These are phyloP conservation scores for Phaeosphaeria sp. DNA, from an alignment of 2,329 filamentous ascomycete species.

Conservation along the genomic window DNA sequence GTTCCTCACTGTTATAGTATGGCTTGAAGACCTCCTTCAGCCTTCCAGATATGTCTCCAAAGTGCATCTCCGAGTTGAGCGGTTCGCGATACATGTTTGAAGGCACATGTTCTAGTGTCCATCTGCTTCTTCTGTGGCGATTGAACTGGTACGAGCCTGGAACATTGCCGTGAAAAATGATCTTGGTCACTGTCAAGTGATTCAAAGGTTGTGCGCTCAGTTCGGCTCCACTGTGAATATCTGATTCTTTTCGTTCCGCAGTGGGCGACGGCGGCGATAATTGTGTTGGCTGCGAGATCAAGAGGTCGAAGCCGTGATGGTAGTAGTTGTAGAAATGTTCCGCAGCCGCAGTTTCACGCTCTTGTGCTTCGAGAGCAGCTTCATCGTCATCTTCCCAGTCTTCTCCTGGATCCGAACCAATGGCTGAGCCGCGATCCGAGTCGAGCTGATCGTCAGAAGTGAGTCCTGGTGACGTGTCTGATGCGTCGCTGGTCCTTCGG, in stretches of 20 bases:
- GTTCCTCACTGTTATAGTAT: conserved; percentile 63
- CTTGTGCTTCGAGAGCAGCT: conserved; percentile 64
- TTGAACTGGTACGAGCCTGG: conserved; percentile 98
- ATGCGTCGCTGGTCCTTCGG: conserved; percentile 44
- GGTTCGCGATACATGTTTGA: conserved; percentile 51
- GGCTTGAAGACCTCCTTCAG: conserved; percentile 74
- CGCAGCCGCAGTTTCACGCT: conserved; percentile 64
- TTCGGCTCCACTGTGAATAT: conserved; percentile 31
- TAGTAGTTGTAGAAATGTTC: conserved; percentile 97
- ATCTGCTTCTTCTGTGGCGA: conserved; percentile 85
- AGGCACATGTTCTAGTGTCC: conserved; percentile 69
- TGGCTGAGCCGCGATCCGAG: conserved; percentile 42
- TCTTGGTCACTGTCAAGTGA: conserved; percentile 82
- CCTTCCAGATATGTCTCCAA: conserved; percentile 66
- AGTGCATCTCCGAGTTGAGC: conserved; percentile 73
- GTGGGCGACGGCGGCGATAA: conserved; percentile 56
- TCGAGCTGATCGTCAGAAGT: conserved; percentile 38
- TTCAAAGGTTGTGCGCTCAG: conserved; percentile 53
- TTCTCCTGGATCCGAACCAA: conserved; percentile 50
- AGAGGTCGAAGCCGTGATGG: conserved; percentile 89
- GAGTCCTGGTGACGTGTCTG: conserved; percentile 39
- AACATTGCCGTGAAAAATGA: conserved; percentile 93
- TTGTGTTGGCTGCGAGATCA: conserved; percentile 77
- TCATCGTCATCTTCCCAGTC: conserved; percentile 55
- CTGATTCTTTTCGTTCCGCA: conserved; percentile 59